phyloP scores from a whole-genome alignment of 768 basidiomycete species.

The Podaxis mareebaensis region DNA sequence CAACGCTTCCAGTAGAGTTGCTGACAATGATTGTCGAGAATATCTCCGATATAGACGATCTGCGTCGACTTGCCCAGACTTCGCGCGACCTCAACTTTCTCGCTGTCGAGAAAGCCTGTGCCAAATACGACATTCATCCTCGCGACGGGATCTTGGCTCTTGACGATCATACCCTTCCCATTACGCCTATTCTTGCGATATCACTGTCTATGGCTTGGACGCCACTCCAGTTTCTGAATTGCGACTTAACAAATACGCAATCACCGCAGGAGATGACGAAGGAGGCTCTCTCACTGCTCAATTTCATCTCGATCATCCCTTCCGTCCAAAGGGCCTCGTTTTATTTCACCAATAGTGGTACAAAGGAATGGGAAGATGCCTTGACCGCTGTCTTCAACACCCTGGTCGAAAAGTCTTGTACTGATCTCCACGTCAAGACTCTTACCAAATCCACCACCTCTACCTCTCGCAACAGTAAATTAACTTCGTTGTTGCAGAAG shows the following conservation, averaged over 20 bases:
- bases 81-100: slow-evolving; percentile 17
- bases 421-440: slow-evolving; percentile 10
- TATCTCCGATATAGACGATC: neutral
- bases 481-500: slow-evolving; percentile 4
- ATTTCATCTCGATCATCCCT: slow-evolving; percentile 3
- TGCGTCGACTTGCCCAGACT: slow-evolving; percentile 5
- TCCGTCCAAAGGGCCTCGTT: slow-evolving; percentile 1
- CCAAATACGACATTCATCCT: slow-evolving; percentile 3
- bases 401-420: slow-evolving; percentile 6
- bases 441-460: slow-evolving; percentile 1
- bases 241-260: slow-evolving; percentile 16
- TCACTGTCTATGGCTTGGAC: slow-evolving; percentile 6
- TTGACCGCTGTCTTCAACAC: slow-evolving; percentile 1
- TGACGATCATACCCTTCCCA: neutral
- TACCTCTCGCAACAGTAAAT: neutral
- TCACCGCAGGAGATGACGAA: neutral
- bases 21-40: slow-evolving; percentile 2
- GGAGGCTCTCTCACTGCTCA: slow-evolving; percentile 3
- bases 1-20: slow-evolving; percentile 9
- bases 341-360: neutral
- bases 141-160: neutral
- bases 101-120: slow-evolving; percentile 3
- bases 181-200: slow-evolving; percentile 9
- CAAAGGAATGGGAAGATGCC: slow-evolving; percentile 13
- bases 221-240: slow-evolving; percentile 5